A percentile compares a stretch with the other conserved stretches of the same genome.
Evolutionary conservation across 2,329 filamentous ascomycete genomes (phyloP).

Genomic region (Aspergillus sp.): DNA sequence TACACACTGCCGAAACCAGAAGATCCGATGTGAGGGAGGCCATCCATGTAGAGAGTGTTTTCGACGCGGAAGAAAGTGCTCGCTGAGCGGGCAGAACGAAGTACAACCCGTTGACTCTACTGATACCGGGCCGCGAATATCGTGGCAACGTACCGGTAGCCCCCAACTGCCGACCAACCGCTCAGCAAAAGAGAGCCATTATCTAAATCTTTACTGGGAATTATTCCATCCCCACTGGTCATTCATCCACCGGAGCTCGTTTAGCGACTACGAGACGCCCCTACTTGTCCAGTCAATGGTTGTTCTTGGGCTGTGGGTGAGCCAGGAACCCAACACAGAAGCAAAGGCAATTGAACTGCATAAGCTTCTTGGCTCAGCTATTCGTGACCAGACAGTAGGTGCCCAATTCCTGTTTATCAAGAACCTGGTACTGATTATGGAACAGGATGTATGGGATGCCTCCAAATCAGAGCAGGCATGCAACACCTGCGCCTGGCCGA

Average conservation of each 20-base stretch:
- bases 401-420: too few species aligned
- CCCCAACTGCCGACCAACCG: background rate
- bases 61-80: conserved; percentile 19
- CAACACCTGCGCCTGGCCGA: conserved; percentile 25
- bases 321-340: conserved; percentile 16
- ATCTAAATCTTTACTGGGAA: conserved; percentile 26
- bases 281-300: conserved; percentile 31
- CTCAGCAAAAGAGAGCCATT: conserved; percentile 12
- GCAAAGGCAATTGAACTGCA: conserved; percentile 26
- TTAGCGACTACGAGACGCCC: conserved; percentile 22
- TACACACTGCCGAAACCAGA: conserved; percentile 19
- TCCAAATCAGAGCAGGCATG: background rate
- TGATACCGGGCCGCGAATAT: too few species aligned
- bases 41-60: conserved; percentile 18
- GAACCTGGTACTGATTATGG: too few species aligned
- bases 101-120: too few species aligned
- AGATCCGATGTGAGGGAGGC: conserved; percentile 20
- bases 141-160: too few species aligned
- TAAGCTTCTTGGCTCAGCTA: conserved; percentile 21
- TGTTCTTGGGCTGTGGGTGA: conserved; percentile 28
- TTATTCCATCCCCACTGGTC: conserved; percentile 30
- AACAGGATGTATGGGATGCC: conserved; percentile 26
- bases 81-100: background rate
- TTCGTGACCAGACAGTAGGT: conserved; percentile 27
- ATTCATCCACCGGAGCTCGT: conserved; percentile 27